Evolutionary conservation across 2,329 filamentous ascomycete genomes (phyloP).

Genomic region (Fusarium nygamai): DNA sequence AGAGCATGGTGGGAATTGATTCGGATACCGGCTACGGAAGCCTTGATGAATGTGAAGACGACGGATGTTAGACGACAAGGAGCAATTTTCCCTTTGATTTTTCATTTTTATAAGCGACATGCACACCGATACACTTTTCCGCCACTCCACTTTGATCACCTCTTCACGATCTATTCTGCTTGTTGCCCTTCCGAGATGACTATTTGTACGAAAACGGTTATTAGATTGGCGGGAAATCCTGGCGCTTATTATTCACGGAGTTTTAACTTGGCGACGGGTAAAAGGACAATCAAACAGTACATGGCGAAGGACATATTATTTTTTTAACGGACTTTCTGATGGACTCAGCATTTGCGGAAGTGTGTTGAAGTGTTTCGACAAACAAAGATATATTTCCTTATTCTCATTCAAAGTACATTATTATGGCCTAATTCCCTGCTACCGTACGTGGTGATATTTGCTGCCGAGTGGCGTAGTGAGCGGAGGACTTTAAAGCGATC

Average conservation of each 20-base stretch:
- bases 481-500: not conserved
- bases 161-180: constrained; percentile 10
- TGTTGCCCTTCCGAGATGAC: constrained; percentile 28
- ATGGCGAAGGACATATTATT: constrained; percentile 30
- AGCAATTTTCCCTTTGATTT: not conserved
- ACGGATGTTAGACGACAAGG: constrained; percentile 37
- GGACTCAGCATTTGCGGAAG: constrained; percentile 20
- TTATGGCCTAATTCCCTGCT: not conserved
- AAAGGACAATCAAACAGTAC: constrained; percentile 36
- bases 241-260: constrained; percentile 31
- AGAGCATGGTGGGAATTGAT: constrained; percentile 68
- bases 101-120: constrained; percentile 8
- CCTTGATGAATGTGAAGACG: constrained; percentile 61
- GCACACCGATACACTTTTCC: constrained; percentile 2
- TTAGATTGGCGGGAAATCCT: constrained; percentile 37
- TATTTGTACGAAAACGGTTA: constrained; percentile 43
- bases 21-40: constrained; percentile 69
- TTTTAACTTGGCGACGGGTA: constrained; percentile 38
- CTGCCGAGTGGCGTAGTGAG: not conserved
- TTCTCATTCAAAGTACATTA: constrained; percentile 26
- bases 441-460: not conserved
- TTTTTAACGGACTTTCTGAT: constrained; percentile 6
- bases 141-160: constrained; percentile 26
- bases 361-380: constrained; percentile 33
- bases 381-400: constrained; percentile 23